These are phyloP conservation scores for Carex sylvatica DNA, from an alignment of 202 grass and related monocot genomes.

Conservation along the genomic window DNA sequence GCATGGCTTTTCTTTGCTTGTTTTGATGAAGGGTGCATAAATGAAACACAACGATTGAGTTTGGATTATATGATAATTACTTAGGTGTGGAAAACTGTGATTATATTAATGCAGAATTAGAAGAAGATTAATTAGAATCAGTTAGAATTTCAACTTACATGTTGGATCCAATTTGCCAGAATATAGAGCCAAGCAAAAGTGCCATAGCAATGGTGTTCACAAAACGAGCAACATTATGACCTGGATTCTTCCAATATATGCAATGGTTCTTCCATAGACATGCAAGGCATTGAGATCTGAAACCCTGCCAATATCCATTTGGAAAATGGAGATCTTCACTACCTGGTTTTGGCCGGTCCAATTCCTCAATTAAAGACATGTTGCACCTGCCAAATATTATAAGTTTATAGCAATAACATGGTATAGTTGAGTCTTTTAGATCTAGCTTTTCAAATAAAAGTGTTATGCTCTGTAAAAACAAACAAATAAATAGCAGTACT, in stretches of 20 bases:
- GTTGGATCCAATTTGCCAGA: conserved; percentile 69
- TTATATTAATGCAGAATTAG: background rate
- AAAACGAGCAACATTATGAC: conserved; percentile 79
- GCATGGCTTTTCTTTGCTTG: background rate
- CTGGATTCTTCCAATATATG: conserved; percentile 93
- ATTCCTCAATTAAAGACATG: conserved; percentile 52
- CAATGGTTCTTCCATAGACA: conserved; percentile 89
- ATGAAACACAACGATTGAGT: background rate
- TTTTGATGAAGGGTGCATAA: conserved; percentile 15
- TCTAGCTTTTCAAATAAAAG: background rate
- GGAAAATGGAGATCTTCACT: conserved; percentile 59
- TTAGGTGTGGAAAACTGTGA: background rate
- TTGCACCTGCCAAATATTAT: conserved; percentile 55
- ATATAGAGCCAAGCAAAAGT: conserved; percentile 70
- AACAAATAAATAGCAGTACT: conserved; percentile 30
- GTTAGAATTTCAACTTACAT: conserved; percentile 53
- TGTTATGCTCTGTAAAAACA: background rate
- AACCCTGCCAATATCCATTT: conserved; percentile 52
- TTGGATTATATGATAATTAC: background rate
- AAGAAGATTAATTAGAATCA: background rate
- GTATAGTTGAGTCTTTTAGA: background rate
- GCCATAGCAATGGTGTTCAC: conserved; percentile 66
- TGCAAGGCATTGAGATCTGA: conserved; percentile 46
- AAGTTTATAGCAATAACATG: background rate
- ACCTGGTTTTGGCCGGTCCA: conserved; percentile 40